These are phyloP conservation scores for Bipolaris victoriae DNA, from an alignment of 2,329 filamentous ascomycete genomes.

Conservation along the genomic window DNA sequence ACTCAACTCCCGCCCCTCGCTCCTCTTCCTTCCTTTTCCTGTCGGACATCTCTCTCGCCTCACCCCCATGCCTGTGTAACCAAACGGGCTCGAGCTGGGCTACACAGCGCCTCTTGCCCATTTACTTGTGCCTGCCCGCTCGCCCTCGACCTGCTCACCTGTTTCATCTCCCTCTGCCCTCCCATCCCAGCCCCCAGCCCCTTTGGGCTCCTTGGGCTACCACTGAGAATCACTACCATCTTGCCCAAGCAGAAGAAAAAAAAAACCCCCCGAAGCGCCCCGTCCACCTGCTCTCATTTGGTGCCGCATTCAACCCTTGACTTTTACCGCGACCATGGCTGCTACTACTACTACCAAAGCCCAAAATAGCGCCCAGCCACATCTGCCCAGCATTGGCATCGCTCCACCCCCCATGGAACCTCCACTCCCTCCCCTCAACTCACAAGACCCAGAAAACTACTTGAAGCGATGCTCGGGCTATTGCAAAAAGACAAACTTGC, in stretches of 20 bases:
- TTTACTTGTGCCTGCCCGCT: background rate
- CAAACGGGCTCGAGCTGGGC: background rate
- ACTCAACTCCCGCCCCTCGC: no score
- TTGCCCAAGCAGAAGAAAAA: background rate
- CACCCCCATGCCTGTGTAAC: constrained; percentile 1
- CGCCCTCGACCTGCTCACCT: background rate
- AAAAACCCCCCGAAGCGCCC: no score
- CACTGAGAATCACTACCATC: background rate
- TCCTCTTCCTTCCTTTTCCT: background rate
- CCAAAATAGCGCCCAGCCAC: constrained; percentile 16
- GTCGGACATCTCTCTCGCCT: background rate
- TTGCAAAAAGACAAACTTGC: constrained; percentile 35
- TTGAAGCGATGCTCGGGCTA: constrained; percentile 35
- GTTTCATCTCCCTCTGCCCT: background rate
- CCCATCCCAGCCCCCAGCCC: no score
- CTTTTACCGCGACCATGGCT: background rate
- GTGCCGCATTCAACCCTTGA: background rate
- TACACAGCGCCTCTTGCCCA: constrained; percentile 14
- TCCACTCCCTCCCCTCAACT: constrained; percentile 19
- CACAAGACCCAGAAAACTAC: constrained; percentile 38
- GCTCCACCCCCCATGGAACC: constrained; percentile 6
- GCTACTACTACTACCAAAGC: constrained; percentile 8
- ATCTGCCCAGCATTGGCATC: background rate
- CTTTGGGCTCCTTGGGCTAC: no score
- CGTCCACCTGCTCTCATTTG: background rate